Base-by-base conservation (phyloP, 78 protist species). In the Bodo saltans region DNA sequence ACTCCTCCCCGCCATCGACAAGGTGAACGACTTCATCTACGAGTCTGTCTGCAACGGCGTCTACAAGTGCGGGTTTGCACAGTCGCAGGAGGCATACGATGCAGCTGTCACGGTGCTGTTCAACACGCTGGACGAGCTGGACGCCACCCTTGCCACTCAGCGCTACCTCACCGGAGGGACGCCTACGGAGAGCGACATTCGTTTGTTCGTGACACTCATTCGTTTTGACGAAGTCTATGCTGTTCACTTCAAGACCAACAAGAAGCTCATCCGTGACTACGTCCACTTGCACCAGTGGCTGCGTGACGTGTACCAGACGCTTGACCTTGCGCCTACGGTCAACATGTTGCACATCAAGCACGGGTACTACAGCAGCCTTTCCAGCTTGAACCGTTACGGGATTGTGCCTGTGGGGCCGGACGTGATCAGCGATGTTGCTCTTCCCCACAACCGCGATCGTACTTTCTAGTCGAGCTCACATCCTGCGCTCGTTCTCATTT, bases 171-270 rank as follows among this genome's bases (percentile, higher is more conserved):
- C 70, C 4, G 93, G 95, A n/a, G 73, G 69, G 33, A 25, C 17
- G 21, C 41, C 35, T n/a, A 93, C 98, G 23, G 92, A 87, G 75
- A 87, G 92, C 17, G 98, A 95, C 83, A 52, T 95, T 11, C 90
- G 94, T n/a, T 79, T 91, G 47, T 95, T 89, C 52, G 37, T 78
- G 25, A 95, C 98, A 12, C 79, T 95, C 34, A 74, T 93, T 74
- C 75, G 98, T 39, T 95, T 93, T 40, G 98, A 95, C 71, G 78
- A 80, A n/a, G 96, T 90, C 26, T 95, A 95, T 67, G 83, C 75
- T 21, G 84, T 40, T 28, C 86, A 92, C 81, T 95, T 93, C 82
- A 95, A 95, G 82, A 41, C 83, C 70, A 87, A 86, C 68, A 25
- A 28, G 53, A 70, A 83, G 67, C 79, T 85, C 29, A 79, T 95